Evolutionary conservation across 176 grass and related monocot species (phyloP).

Genomic region (Oryza meyeriana): DNA sequence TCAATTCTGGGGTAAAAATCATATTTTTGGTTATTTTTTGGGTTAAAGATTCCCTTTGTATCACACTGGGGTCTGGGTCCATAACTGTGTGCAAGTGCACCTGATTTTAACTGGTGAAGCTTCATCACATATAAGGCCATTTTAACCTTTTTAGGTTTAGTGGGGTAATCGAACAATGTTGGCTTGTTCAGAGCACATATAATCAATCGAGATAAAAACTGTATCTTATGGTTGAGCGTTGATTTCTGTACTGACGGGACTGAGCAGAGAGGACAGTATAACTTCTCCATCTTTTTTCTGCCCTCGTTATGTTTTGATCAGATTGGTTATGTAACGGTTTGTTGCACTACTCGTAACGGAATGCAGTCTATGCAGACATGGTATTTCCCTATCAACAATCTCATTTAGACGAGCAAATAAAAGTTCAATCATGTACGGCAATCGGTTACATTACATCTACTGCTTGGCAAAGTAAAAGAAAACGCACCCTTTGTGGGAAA

Average conservation of each 20-base stretch:
- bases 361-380: neutral
- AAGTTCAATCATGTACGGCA: neutral
- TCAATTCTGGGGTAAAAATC: too few species aligned
- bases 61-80: too few species aligned
- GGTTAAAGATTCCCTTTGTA: too few species aligned
- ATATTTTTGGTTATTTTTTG: too few species aligned
- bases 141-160: too few species aligned
- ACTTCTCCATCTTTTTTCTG: neutral
- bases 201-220: neutral
- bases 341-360: neutral
- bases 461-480: neutral
- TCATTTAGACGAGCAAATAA: neutral
- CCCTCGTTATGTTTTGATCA: neutral
- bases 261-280: neutral
- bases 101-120: neutral
- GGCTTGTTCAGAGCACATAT: neutral
- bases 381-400: neutral
- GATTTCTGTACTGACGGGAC: neutral
- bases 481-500: neutral
- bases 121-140: neutral
- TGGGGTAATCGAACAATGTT: too few species aligned
- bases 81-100: neutral
- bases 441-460: slow-evolving; percentile 9
- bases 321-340: neutral
- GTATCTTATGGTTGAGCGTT: neutral